Base-by-base conservation (phyloP, 306 rosid species). In the Mucuna pruriens region DNA sequence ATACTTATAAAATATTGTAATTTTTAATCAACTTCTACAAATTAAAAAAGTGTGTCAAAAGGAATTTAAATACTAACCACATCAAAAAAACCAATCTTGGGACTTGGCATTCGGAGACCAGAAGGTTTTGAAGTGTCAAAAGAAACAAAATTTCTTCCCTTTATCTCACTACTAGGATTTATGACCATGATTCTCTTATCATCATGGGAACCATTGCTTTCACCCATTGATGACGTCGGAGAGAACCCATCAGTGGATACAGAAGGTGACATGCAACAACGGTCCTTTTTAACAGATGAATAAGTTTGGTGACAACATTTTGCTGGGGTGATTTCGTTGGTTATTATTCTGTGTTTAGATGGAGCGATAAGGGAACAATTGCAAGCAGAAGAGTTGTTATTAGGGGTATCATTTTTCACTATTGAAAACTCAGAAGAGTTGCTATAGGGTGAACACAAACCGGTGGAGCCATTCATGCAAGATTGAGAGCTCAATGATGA, bases 41-140 rank as follows among this genome's bases (percentile, higher is more conserved):
- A 29, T 29, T n/a, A n/a, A 29, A 29, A 29, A 29, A 29, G 31
- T 29, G 31, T 29, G 3, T 29, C 3, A 1, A 29, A 29, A 29
- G 3, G 1, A 29, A 29, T 29, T 1, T 29, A n/a, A n/a, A n/a
- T n/a, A 80, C 80, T 82, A 33, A 92, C 94, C 94, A 40, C 33
- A 11, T 89, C 89, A 9, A 90, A 91, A 39, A 66, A 90, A 0
- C 90, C 94, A 31, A 80, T 70, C 61, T 84, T 87, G 11, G 92
- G 88, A 3, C 91, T 86, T 61, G 91, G 93, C 69, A 80, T 66
- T 79, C 89, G 77, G 0, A 88, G 89, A 33, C 89, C 60, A 0
- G 92, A 90, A 71, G 92, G 88, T 66, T 79, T 79, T 20, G 70
- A 79, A 36, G 63, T 15, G 42, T 75, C 69, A 49, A 54, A 66